Evolutionary conservation across 2,329 filamentous ascomycete species (phyloP).

Genomic region (Proliferodiscus dingleyae): DNA sequence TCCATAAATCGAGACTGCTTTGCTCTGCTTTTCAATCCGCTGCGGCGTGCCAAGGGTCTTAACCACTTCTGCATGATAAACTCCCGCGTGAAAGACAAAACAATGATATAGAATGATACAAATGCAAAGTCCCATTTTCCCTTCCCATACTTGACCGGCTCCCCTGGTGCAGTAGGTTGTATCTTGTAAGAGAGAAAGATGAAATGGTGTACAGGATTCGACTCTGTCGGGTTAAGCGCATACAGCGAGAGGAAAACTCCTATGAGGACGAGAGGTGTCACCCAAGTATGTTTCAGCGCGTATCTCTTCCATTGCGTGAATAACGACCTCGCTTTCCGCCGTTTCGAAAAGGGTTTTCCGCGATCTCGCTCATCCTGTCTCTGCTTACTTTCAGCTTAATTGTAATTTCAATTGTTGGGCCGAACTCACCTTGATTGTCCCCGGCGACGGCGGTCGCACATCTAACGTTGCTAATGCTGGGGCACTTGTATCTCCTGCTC

Average conservation of each 20-base stretch:
- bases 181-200: slow-evolving; percentile 87
- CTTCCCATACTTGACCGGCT: slow-evolving; percentile 73
- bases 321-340: slow-evolving; percentile 31
- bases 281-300: slow-evolving; percentile 54
- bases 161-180: slow-evolving; percentile 40
- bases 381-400: slow-evolving; percentile 15
- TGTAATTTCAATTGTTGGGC: neutral
- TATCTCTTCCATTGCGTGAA: slow-evolving; percentile 43
- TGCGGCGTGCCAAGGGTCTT: slow-evolving; percentile 65
- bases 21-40: slow-evolving; percentile 63
- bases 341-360: slow-evolving; percentile 31
- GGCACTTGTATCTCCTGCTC: slow-evolving; percentile 45
- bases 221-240: slow-evolving; percentile 67
- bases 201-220: slow-evolving; percentile 75
- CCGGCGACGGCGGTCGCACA: slow-evolving; percentile 24
- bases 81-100: slow-evolving; percentile 88
- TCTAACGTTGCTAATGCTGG: slow-evolving; percentile 44
- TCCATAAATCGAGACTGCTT: slow-evolving; percentile 95
- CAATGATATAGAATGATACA: slow-evolving; percentile 81
- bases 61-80: slow-evolving; percentile 92
- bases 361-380: slow-evolving; percentile 28
- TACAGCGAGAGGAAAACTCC: slow-evolving; percentile 62
- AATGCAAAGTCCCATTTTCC: slow-evolving; percentile 80
- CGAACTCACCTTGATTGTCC: slow-evolving; percentile 23
- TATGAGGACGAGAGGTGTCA: slow-evolving; percentile 64